These are phyloP conservation scores for Eleusine indica DNA, from an alignment of 176 grass and related monocot genomes.

Conservation along the genomic window DNA sequence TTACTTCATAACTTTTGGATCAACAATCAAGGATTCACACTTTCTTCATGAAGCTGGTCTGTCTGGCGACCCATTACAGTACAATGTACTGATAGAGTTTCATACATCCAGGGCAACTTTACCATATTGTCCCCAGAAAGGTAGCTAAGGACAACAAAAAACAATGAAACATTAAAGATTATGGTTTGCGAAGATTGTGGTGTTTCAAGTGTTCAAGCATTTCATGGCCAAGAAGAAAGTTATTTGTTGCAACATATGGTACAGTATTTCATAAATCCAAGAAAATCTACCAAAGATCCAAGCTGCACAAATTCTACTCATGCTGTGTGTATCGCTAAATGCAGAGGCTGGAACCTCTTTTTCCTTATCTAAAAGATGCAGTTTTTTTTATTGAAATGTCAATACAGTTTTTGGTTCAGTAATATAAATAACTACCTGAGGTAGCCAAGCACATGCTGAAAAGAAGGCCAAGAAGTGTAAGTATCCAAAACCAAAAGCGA, in stretches of 20 bases:
- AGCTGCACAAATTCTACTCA: neutral
- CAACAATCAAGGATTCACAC: conserved; percentile 4
- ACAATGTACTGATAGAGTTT: neutral
- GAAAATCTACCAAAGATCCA: conserved; percentile 8
- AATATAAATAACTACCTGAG: neutral
- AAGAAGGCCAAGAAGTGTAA: conserved; percentile 1
- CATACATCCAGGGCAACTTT: neutral
- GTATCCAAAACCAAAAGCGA: neutral
- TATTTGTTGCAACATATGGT: neutral
- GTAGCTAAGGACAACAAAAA: neutral
- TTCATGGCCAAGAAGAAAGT: conserved; percentile 18
- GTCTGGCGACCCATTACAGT: neutral
- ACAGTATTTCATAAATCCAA: neutral
- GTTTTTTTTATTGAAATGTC: neutral
- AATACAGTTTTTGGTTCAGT: neutral
- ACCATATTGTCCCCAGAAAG: neutral
- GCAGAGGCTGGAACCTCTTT: no score
- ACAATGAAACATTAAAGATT: neutral
- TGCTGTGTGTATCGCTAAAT: no score
- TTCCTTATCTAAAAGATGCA: neutral
- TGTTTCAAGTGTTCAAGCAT: neutral
- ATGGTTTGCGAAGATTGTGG: neutral
- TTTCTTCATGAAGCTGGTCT: conserved; percentile 3
- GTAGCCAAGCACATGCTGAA: conserved; percentile 11
- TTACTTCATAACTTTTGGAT: neutral